phyloP scores from a whole-genome alignment of 345 rosid species.

The Stellera chamaejasme region DNA sequence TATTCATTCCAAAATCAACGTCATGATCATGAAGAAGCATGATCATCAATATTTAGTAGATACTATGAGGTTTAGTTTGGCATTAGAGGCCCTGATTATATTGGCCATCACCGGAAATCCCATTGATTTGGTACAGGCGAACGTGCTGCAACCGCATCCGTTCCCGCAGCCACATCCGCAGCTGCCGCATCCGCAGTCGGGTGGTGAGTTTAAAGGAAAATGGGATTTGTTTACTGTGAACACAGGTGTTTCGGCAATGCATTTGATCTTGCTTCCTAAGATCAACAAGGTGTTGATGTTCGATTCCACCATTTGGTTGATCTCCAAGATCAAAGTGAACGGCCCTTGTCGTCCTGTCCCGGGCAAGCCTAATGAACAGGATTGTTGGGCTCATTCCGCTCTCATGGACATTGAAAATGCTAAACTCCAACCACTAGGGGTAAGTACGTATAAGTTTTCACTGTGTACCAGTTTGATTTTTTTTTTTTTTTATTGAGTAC shows the following conservation, averaged over 20 bases:
- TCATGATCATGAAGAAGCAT: background rate
- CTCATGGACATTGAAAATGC: constrained; percentile 34
- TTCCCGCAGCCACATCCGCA: too few species aligned
- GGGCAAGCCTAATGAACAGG: constrained; percentile 20
- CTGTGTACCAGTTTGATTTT: too few species aligned
- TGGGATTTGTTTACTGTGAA: constrained; percentile 45
- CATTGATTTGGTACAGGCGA: too few species aligned
- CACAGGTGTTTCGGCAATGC: constrained; percentile 84
- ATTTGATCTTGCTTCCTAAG: constrained; percentile 49
- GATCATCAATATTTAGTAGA: background rate
- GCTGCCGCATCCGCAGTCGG: too few species aligned
- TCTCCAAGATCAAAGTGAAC: constrained; percentile 31
- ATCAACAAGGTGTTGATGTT: constrained; percentile 46
- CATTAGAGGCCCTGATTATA: too few species aligned
- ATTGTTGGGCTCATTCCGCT: constrained; percentile 64
- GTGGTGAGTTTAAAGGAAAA: constrained; percentile 25
- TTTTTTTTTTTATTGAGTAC: too few species aligned
- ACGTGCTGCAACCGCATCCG: too few species aligned
- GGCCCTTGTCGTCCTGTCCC: constrained; percentile 31
- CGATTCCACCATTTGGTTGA: constrained; percentile 60
- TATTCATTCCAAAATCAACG: background rate
- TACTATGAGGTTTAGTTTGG: too few species aligned
- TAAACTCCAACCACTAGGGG: constrained; percentile 35
- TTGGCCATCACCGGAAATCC: too few species aligned
- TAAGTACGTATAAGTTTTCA: background rate